These are phyloP conservation scores for Shiraia bambusicola DNA, from an alignment of 2,329 filamentous ascomycete genomes.

Conservation along the genomic window DNA sequence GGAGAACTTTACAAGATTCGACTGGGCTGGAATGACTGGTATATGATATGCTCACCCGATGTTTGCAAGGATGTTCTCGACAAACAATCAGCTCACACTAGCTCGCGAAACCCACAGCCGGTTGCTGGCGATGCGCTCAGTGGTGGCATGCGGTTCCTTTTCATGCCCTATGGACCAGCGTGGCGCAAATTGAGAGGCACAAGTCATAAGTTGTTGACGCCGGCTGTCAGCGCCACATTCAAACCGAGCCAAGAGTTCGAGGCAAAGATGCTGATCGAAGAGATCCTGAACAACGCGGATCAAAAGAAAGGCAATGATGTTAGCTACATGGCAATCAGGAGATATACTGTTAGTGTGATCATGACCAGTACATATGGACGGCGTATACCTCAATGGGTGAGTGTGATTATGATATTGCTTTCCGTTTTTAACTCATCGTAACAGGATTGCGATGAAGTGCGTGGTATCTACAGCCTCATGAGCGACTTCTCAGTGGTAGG, in stretches of 20 bases:
- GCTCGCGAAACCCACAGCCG: constrained; percentile 42
- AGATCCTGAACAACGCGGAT: constrained; percentile 40
- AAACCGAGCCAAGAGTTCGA: constrained; percentile 51
- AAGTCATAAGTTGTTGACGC: constrained; percentile 44
- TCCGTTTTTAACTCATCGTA: background rate
- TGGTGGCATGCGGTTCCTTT: constrained; percentile 45
- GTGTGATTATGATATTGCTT: constrained; percentile 2
- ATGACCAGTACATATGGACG: constrained; percentile 42
- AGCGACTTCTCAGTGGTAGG: constrained; percentile 35
- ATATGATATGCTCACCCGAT: constrained; percentile 48
- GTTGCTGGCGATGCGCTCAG: constrained; percentile 45
- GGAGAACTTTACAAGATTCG: constrained; percentile 51
- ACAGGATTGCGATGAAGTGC: constrained; percentile 36
- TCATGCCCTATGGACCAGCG: constrained; percentile 45
- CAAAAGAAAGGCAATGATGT: constrained; percentile 21
- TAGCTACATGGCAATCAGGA: constrained; percentile 30
- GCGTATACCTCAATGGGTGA: constrained; percentile 36
- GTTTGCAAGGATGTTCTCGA: constrained; percentile 51
- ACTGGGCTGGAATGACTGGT: constrained; percentile 51
- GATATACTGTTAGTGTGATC: constrained; percentile 39
- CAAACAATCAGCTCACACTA: constrained; percentile 41
- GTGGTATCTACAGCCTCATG: constrained; percentile 39
- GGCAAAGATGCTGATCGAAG: constrained; percentile 48
- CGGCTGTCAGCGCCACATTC: constrained; percentile 43
- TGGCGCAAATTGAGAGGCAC: constrained; percentile 47